Evolutionary conservation across 1,139 yeast genomes (phyloP).

Genomic region (Yarrowia galli): DNA sequence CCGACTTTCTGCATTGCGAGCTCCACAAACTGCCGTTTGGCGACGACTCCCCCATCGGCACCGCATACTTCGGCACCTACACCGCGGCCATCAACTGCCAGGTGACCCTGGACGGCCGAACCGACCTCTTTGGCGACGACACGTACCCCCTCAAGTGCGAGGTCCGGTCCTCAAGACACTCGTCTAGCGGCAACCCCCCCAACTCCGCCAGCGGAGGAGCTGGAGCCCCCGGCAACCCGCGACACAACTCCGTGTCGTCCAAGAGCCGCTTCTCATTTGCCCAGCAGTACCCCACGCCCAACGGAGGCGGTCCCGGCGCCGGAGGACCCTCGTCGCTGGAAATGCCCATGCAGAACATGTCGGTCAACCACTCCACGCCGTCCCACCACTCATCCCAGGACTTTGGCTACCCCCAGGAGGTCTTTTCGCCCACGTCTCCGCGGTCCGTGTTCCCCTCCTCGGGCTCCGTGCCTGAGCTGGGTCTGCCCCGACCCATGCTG

Average conservation of each 20-base stretch:
- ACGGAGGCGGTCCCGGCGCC: neutral
- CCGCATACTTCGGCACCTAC: constrained; percentile 38
- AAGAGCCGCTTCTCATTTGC: constrained; percentile 33
- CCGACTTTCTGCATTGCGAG: constrained; percentile 73
- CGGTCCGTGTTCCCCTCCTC: constrained; percentile 45
- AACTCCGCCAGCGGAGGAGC: neutral
- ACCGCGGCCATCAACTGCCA: constrained; percentile 38
- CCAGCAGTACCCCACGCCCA: constrained; percentile 19
- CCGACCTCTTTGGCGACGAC: constrained; percentile 36
- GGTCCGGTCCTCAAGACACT: constrained; percentile 37
- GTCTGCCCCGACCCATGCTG: constrained; percentile 31
- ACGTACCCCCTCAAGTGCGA: constrained; percentile 26
- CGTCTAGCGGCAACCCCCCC: constrained; percentile 20
- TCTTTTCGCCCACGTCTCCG: constrained; percentile 49
- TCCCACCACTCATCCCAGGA: constrained; percentile 27
- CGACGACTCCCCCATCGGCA: constrained; percentile 34
- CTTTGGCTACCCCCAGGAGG: constrained; percentile 39
- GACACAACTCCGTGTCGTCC: constrained; percentile 33
- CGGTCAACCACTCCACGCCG: constrained; percentile 21
- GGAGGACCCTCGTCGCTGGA: constrained; percentile 26
- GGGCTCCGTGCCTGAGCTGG: constrained; percentile 37
- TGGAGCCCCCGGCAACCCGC: constrained; percentile 1
- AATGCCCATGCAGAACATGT: constrained; percentile 38
- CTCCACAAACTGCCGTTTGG: constrained; percentile 47
- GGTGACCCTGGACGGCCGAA: constrained; percentile 34